A percentile compares a stretch with the other conserved stretches of the same genome.
Conservation (phyloP, 1,284 basidiomycete species). For the Meripilus lineatus region DNA sequence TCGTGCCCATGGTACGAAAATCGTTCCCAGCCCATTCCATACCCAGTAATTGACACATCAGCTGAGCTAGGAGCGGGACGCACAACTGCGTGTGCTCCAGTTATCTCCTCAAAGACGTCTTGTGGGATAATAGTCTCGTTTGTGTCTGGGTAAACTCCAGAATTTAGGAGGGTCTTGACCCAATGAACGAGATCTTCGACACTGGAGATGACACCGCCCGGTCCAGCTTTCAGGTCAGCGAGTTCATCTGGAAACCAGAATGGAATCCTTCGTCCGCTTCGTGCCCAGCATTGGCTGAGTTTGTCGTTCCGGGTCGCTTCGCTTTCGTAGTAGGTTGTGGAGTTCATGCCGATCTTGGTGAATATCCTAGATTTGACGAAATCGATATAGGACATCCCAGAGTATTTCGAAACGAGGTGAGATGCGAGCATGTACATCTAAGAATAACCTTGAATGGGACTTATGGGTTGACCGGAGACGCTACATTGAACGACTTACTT, state of each 20-base stretch:
- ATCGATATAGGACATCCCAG: conserved; percentile 25
- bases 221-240: conserved; percentile 22
- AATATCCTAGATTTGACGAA: conserved; percentile 29
- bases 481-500: too few species aligned
- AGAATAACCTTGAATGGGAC: neutral
- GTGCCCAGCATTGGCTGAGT: conserved; percentile 30
- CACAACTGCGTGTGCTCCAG: conserved; percentile 19
- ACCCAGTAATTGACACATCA: conserved; percentile 22
- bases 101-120: conserved; percentile 21
- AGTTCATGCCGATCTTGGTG: conserved; percentile 27
- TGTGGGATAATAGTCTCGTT: conserved; percentile 22
- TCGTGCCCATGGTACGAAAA: conserved; percentile 21
- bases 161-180: conserved; percentile 23
- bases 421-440: conserved; percentile 34
- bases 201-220: conserved; percentile 30
- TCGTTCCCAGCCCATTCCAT: conserved; percentile 27
- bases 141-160: conserved; percentile 21
- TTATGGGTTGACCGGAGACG: too few species aligned
- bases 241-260: conserved; percentile 22
- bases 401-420: conserved; percentile 30
- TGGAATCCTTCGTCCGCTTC: conserved; percentile 21
- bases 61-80: neutral
- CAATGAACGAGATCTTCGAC: conserved; percentile 29
- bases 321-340: conserved; percentile 30
- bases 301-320: conserved; percentile 28